Conservation (phyloP, 345 rosid genomes). For the Melastoma malabathricum region DNA sequence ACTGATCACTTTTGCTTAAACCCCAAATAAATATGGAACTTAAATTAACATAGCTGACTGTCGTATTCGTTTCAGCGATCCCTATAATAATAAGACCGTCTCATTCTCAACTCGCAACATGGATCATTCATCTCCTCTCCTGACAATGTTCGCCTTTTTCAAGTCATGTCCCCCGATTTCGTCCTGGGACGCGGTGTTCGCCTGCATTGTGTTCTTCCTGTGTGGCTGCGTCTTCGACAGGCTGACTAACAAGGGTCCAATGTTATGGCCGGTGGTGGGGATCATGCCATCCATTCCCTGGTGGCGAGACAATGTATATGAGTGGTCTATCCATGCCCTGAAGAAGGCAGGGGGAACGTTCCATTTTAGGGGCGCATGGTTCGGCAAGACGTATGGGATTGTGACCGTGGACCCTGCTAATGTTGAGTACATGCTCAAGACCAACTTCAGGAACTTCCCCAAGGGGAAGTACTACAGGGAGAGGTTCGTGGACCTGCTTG, state of each 20-base stretch:
- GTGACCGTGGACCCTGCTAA: conserved; percentile 40
- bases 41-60: no score
- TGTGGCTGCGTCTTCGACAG: conserved; percentile 35
- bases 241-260: conserved; percentile 39
- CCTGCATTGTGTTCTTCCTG: conserved; percentile 34
- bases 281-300: conserved; percentile 25
- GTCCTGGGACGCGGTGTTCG: conserved; percentile 28
- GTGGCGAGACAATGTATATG: conserved; percentile 15
- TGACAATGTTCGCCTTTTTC: conserved; percentile 10
- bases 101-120: no score
- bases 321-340: conserved; percentile 32
- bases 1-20: not conserved
- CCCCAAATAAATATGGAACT: no score
- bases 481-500: conserved; percentile 50
- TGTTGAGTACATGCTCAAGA: conserved; percentile 51
- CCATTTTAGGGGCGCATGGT: conserved; percentile 38
- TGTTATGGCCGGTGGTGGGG: conserved; percentile 60
- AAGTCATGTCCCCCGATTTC: conserved; percentile 8
- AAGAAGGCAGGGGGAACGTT: conserved; percentile 36
- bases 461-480: conserved; percentile 54
- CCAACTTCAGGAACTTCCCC: conserved; percentile 58
- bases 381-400: conserved; percentile 41
- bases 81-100: no score
- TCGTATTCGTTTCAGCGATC: no score
- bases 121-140: conserved; percentile 3